These are phyloP conservation scores for Hamigera avellanea DNA, from an alignment of 495 filamentous ascomycete species.

Conservation along the genomic window DNA sequence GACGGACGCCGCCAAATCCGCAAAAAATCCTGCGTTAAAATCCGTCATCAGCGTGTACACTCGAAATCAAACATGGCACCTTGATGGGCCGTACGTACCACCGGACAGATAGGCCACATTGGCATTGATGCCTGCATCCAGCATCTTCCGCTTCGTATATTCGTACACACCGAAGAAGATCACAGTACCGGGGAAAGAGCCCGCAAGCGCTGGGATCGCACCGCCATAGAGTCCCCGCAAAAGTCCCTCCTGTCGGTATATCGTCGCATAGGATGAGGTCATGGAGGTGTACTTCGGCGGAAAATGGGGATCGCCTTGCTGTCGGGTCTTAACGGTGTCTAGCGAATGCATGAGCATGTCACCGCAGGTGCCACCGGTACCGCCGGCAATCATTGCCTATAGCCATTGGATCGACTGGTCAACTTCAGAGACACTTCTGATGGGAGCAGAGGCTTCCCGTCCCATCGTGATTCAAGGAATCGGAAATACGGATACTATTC, in stretches of 20 bases:
- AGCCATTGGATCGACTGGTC: too few relatives aligned
- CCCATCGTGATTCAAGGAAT: too few relatives aligned
- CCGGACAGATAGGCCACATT: conserved; percentile 75
- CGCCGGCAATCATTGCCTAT: conserved; percentile 94
- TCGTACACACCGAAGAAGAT: conserved; percentile 96
- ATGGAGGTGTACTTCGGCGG: conserved; percentile 87
- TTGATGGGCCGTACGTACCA: conserved; percentile 16
- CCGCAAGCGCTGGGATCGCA: conserved; percentile 76
- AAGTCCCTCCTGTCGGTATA: conserved; percentile 85
- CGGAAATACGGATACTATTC: too few relatives aligned
- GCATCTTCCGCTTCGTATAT: conserved; percentile 79
- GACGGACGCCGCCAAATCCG: conserved; percentile 81
- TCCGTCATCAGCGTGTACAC: too few relatives aligned
- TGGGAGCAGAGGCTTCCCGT: too few relatives aligned
- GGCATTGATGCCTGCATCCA: conserved; percentile 69
- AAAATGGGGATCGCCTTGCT: conserved; percentile 88
- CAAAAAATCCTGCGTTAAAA: conserved; percentile 86
- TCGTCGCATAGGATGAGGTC: conserved; percentile 79
- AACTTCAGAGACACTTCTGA: too few relatives aligned
- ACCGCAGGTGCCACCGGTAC: conserved; percentile 78
- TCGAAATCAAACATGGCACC: conserved; percentile 4
- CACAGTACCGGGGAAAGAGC: conserved; percentile 88
- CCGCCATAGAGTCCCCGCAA: conserved; percentile 85
- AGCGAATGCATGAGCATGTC: conserved; percentile 99
- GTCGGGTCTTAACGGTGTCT: conserved; percentile 97